Percentiles rank a stretch among this genome's conserved stretches.
These are phyloP conservation scores for Tuctoria greenei DNA, from an alignment of 176 grass and related monocot species.

Conservation along the genomic window DNA sequence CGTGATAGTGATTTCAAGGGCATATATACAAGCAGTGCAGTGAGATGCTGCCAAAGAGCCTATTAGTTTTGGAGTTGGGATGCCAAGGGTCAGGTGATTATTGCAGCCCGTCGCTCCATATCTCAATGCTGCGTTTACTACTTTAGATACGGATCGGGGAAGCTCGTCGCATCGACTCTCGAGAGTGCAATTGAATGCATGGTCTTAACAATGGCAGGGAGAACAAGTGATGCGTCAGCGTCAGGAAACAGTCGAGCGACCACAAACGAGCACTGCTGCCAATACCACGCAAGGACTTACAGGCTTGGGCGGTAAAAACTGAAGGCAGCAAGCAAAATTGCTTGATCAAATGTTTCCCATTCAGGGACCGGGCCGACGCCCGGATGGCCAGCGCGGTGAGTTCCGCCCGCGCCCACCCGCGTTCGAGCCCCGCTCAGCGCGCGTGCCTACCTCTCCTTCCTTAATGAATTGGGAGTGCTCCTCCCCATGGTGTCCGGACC, in stretches of 20 bases:
- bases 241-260: not conserved
- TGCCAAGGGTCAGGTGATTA: not conserved
- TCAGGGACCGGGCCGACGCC: no score
- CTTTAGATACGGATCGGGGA: no score
- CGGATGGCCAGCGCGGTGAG: no score
- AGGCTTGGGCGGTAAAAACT: no score
- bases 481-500: no score
- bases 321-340: no score
- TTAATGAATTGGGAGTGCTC: no score
- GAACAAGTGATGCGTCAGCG: not conserved
- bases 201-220: not conserved
- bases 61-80: constrained; percentile 10
- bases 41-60: not conserved
- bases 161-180: not conserved
- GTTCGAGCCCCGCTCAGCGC: no score
- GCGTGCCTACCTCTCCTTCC: no score
- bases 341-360: not conserved
- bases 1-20: constrained; percentile 12
- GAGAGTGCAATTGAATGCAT: not conserved
- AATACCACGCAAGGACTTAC: not conserved
- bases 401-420: no score
- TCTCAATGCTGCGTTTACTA: not conserved
- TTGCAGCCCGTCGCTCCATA: not conserved
- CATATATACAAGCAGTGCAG: not conserved
- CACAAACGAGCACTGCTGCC: not conserved